These are phyloP conservation scores for Scheffersomyces insectosa DNA, from an alignment of 1,139 yeast species.

Conservation along the genomic window DNA sequence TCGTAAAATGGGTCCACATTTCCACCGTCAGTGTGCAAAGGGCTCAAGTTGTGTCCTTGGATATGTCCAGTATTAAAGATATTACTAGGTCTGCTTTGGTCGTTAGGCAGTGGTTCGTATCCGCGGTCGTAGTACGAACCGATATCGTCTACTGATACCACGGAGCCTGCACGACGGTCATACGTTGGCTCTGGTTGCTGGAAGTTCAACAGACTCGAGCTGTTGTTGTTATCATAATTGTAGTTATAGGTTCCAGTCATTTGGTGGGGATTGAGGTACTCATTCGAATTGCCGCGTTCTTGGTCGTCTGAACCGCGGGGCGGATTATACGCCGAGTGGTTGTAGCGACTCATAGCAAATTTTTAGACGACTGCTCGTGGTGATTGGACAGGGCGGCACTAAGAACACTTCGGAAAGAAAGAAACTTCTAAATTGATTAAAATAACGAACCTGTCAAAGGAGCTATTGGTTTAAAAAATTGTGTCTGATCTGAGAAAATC, in stretches of 20 bases:
- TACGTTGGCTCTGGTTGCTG: conserved; percentile 34
- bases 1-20: conserved; percentile 6
- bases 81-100: conserved; percentile 10
- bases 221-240: conserved; percentile 16
- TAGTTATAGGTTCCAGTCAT: conserved; percentile 21
- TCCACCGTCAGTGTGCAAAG: conserved; percentile 12
- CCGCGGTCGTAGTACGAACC: conserved; percentile 13
- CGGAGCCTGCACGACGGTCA: neutral
- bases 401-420: too few relatives aligned
- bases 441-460: too few relatives aligned
- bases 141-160: conserved; percentile 14
- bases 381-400: too few relatives aligned
- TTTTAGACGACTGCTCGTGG: neutral
- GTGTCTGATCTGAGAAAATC: too few relatives aligned
- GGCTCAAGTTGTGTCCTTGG: conserved; percentile 18
- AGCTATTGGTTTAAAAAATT: too few relatives aligned
- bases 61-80: conserved; percentile 26
- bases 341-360: neutral
- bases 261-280: conserved; percentile 15
- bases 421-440: too few relatives aligned
- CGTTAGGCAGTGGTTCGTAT: conserved; percentile 14
- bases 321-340: neutral
- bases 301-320: neutral
- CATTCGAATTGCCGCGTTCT: conserved; percentile 4
- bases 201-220: conserved; percentile 29